Percentiles rank a stretch among this genome's conserved stretches.
Evolutionary conservation across 345 rosid genomes (phyloP).

Genomic region (Clarkia xantiana): DNA sequence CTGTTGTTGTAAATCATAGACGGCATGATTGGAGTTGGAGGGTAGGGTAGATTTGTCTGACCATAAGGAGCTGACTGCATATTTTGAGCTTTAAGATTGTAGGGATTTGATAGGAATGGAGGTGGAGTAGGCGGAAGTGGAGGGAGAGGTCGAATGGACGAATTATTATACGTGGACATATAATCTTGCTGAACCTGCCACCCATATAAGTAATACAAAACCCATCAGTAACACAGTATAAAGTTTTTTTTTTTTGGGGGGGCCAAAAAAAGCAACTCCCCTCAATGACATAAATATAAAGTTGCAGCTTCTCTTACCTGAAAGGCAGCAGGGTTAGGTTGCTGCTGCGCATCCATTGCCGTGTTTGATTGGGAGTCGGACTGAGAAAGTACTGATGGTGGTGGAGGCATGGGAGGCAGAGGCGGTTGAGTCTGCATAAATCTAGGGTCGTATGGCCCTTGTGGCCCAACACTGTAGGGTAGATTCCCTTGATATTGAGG

Average conservation of each 20-base stretch:
- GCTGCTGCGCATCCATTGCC: slow-evolving; percentile 23
- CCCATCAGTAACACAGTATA: not conserved
- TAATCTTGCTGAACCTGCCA: slow-evolving; percentile 52
- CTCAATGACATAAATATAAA: not conserved
- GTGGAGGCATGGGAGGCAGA: slow-evolving; percentile 85
- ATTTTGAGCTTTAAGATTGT: slow-evolving; percentile 42
- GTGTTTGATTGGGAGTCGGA: slow-evolving; percentile 27
- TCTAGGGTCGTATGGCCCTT: slow-evolving; percentile 67
- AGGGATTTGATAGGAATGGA: slow-evolving; percentile 72
- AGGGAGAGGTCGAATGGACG: slow-evolving; percentile 61
- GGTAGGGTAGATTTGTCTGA: slow-evolving; percentile 40
- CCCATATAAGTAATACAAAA: slow-evolving; percentile 8
- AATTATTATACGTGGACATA: slow-evolving; percentile 24
- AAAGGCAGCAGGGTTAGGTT: slow-evolving; percentile 17
- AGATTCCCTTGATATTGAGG: slow-evolving; percentile 35
- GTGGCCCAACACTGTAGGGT: slow-evolving; percentile 29
- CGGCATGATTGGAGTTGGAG: slow-evolving; percentile 54
- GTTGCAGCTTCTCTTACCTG: slow-evolving; percentile 20
- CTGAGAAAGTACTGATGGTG: slow-evolving; percentile 37
- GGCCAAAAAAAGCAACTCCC: not conserved
- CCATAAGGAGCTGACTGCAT: slow-evolving; percentile 45
- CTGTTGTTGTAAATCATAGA: slow-evolving; percentile 51
- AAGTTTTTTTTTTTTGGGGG: not conserved
- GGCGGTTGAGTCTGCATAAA: slow-evolving; percentile 64
- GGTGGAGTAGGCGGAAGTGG: slow-evolving; percentile 80